phyloP scores from a whole-genome alignment of 1,284 basidiomycete genomes.

The Puccinia triticina region DNA sequence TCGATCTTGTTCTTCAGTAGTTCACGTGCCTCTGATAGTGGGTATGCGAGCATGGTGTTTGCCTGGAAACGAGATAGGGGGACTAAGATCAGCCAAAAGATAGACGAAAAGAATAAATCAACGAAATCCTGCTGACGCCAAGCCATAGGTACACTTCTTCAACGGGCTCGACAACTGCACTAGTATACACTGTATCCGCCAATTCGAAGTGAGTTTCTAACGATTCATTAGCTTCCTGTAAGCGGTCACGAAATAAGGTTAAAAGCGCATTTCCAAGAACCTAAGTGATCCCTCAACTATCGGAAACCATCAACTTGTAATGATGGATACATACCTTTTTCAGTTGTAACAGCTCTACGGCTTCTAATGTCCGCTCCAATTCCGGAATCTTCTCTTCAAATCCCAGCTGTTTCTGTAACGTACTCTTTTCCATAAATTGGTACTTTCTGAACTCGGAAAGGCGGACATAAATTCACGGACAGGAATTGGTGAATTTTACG shows the following conservation, averaged over 20 bases:
- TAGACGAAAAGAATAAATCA: not conserved
- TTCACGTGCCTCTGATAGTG: conserved; percentile 75
- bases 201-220: conserved; percentile 89
- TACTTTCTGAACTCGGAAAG: conserved; percentile 75
- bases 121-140: conserved; percentile 62
- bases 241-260: conserved; percentile 56
- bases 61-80: conserved; percentile 62
- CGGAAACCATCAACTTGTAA: conserved; percentile 60
- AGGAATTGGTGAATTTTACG: not conserved
- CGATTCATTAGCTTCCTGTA: conserved; percentile 64
- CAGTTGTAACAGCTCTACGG: conserved; percentile 74
- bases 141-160: conserved; percentile 94
- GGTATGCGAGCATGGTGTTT: conserved; percentile 96
- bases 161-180: conserved; percentile 81
- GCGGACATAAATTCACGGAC: not conserved
- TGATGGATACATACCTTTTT: conserved; percentile 70
- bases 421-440: conserved; percentile 92
- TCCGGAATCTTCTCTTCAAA: conserved; percentile 95
- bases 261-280: not conserved
- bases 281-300: not conserved
- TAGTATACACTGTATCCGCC: conserved; percentile 91
- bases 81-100: not conserved
- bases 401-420: conserved; percentile 75
- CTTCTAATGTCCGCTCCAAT: conserved; percentile 85
- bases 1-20: conserved; percentile 78